A percentile compares a stretch with the other conserved stretches of the same genome.
phyloP scores from a whole-genome alignment of 495 filamentous ascomycete species.

The Talaromyces nanjingensis region DNA sequence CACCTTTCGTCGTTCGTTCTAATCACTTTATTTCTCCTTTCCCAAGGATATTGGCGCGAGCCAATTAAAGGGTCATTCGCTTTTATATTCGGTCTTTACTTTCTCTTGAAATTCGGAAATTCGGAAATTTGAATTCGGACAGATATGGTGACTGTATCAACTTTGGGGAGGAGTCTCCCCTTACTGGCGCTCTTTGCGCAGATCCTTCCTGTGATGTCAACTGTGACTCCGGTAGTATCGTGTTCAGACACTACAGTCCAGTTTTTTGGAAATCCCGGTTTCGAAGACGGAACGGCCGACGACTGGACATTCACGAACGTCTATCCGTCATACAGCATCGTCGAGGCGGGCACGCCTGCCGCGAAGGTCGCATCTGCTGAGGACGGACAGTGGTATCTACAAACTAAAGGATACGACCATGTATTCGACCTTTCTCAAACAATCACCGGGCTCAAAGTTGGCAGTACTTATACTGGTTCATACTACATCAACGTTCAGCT shows the following conservation, averaged over 20 bases:
- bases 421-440: conserved; percentile 5
- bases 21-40: neutral
- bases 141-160: neutral
- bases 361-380: neutral
- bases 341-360: neutral
- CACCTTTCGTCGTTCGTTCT: neutral
- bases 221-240: neutral
- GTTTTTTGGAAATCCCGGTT: conserved; percentile 1
- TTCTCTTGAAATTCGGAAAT: neutral
- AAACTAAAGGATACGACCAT: neutral
- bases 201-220: neutral
- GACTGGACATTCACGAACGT: neutral
- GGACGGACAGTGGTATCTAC: conserved; percentile 2
- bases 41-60: neutral
- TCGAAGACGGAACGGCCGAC: neutral
- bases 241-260: neutral
- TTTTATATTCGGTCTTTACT: neutral
- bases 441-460: neutral
- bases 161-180: neutral
- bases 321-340: neutral
- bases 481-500: neutral
- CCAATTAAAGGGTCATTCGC: neutral
- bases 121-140: neutral
- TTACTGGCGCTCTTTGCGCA: conserved; percentile 1
- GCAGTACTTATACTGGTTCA: neutral